Evolutionary conservation across 1,284 basidiomycete genomes (phyloP).

Genomic region (Sporisorium scitamineum): DNA sequence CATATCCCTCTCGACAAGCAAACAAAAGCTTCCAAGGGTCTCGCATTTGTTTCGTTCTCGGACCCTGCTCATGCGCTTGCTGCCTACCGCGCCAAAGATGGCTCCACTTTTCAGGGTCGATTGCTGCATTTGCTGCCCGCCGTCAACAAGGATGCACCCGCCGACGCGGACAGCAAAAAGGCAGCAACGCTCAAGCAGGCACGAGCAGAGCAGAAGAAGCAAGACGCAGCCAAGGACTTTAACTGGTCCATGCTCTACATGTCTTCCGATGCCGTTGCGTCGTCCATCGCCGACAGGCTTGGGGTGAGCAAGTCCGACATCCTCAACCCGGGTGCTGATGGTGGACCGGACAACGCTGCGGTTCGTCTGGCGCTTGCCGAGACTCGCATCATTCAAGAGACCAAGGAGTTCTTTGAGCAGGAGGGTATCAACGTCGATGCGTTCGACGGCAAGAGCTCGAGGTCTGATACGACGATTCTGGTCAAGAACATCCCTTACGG

Average conservation of each 20-base stretch:
- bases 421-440: slow-evolving; percentile 73
- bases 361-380: slow-evolving; percentile 96
- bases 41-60: slow-evolving; percentile 81
- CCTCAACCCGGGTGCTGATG: slow-evolving; percentile 73
- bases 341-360: slow-evolving; percentile 71
- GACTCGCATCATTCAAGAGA: slow-evolving; percentile 94
- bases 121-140: slow-evolving; percentile 89
- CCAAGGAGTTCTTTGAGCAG: slow-evolving; percentile 80
- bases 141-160: slow-evolving; percentile 73
- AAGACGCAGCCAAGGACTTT: slow-evolving; percentile 82
- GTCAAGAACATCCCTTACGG: slow-evolving; percentile 98
- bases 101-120: slow-evolving; percentile 89
- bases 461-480: slow-evolving; percentile 80
- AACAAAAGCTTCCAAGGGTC: slow-evolving; percentile 79
- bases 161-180: slow-evolving; percentile 29
- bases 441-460: slow-evolving; percentile 58
- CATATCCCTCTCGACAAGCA: slow-evolving; percentile 82
- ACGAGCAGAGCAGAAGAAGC: slow-evolving; percentile 77
- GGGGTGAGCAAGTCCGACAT: slow-evolving; percentile 87
- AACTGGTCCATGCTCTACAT: slow-evolving; percentile 98
- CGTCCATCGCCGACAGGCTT: slow-evolving; percentile 84
- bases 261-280: slow-evolving; percentile 92
- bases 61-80: slow-evolving; percentile 77
- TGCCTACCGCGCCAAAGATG: slow-evolving; percentile 84
- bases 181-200: slow-evolving; percentile 73